Evolutionary conservation across 1,139 yeast species (phyloP), one percentile per base, ranked within the genome.

Genomic region (Geotrichum candidum): DNA sequence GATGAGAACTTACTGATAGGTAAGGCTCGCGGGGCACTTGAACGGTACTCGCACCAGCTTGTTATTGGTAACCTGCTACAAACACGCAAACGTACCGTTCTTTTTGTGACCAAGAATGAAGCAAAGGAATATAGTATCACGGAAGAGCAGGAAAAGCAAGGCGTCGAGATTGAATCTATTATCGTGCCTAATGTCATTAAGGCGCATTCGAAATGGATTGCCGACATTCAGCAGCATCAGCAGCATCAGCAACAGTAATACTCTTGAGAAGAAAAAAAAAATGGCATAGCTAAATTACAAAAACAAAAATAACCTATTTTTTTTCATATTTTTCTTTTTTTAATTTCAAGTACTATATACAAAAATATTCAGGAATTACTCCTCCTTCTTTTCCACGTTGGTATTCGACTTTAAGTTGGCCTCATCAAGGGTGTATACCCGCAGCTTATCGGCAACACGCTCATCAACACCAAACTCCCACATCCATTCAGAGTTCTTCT

Each of bases 51-150:
- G 66, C 99, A 95, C 74, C 97, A 91, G 72, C 78, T 95, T 65
- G 99, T 95, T 11, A 91, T 95, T 72, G 99, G 99, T 10, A 95
- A 95, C 72, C 77, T 95, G 68, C 78, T 95, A 65, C 97, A 92
- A 71, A 88, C 96, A 0, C 84, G 99, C 70, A 92, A 91, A 74
- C 79, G 78, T 60, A 95, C 91, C 71, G 97, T 94, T 56, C 90
- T 90, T 2, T 90, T 95, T 74, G 97, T 95, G 3, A 82, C 85
- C 2, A 82, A 82, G 4, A 79, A 81, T 22, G 62, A 67, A 15
- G 72, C 65, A 50, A 66, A 69, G 6, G 86, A 94, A 89, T 76
- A 85, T 63, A 78, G 74, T 62, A 73, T 90, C 56, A 68, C 78
- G 1, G 76, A 77, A 10, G 81, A 84, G 64, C 70, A 76, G 11